Conservation (phyloP, 1,284 basidiomycete species). For the Tranzscheliella williamsii region DNA sequence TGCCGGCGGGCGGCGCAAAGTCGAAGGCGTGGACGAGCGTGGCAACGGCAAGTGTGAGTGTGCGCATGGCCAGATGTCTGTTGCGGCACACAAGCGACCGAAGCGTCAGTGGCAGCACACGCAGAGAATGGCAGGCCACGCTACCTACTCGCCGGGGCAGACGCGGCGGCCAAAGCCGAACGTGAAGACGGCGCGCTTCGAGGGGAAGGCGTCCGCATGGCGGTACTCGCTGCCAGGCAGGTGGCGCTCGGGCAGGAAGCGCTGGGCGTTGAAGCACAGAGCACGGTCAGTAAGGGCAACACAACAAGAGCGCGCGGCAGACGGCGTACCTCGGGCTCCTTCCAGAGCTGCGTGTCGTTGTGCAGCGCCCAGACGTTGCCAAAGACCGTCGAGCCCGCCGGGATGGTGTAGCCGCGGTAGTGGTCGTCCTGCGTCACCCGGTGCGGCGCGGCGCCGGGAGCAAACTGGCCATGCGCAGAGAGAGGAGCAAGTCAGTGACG, state of each 20-base stretch:
- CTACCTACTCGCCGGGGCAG: neutral
- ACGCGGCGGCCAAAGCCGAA: too few relatives aligned
- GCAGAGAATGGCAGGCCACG: neutral
- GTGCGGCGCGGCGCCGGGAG: neutral
- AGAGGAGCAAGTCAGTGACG: neutral
- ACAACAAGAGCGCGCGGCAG: too few relatives aligned
- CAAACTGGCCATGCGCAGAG: neutral
- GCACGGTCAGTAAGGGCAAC: too few relatives aligned
- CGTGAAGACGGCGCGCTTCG: too few relatives aligned
- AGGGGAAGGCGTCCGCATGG: too few relatives aligned
- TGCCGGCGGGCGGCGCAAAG: neutral
- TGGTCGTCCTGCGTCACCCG: neutral
- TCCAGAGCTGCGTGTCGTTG: neutral
- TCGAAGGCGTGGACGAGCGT: neutral
- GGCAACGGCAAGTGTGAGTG: neutral
- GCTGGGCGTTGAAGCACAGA: too few relatives aligned
- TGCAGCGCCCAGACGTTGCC: constrained; percentile 1
- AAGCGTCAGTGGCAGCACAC: too few relatives aligned
- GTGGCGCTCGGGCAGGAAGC: too few relatives aligned
- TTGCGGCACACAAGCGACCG: too few relatives aligned
- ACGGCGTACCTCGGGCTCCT: neutral
- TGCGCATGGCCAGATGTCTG: constrained; percentile 2
- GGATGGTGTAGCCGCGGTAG: neutral
- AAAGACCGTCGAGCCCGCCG: neutral
- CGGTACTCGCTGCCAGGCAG: too few relatives aligned